Evolutionary conservation across 371 early-diverging fungal genomes (phyloP), one percentile per base, ranked within the genome.

Genomic region (Saksenaea oblongispora): DNA sequence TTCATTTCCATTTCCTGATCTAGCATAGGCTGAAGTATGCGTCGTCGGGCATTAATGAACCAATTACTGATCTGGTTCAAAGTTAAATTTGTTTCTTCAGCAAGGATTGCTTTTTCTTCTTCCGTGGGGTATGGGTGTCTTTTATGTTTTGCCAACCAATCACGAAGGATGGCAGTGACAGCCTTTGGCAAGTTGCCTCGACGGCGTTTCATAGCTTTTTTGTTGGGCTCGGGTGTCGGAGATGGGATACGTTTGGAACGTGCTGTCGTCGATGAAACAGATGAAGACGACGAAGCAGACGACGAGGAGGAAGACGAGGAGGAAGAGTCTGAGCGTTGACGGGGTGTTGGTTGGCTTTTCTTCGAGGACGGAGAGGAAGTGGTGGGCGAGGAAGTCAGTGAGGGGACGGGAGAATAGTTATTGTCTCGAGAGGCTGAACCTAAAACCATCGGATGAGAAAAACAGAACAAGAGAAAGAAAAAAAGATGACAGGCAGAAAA

Each of bases 121-220:
- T 92, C 93, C 27, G 84, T 87, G 0, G 95, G 95, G 70, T 92
- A 94, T 11, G 95, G 93, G 58, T 93, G 87, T 58, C 80, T 84
- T 35, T 86, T 85, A 67, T 94, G 84, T 64, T 88, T 82, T 65
- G 84, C 78, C 34, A 94, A 71, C 93, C 94, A 94, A 36, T 77
- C 72, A 71, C 88, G 88, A 34, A 93, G 74, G 22, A 84, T 79
- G 24, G 85, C 84, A 35, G 88, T 87, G 34, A 88, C 86, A 1
- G 80, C 72, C 42, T 85, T 86, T 55, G 87, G 87, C 35, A 86
- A 70, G 61, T 88, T 88, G 62, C 85, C 85, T 35, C 88, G 78
- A 53, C 84, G 82, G 59, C 78, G 68, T 65, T 81, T 82, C 34
- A 69, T 65, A 14, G 51, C 35, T 18, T 62, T 61, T 60, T 47